These are phyloP conservation scores for Arabis alpina DNA, from an alignment of 345 rosid species.

Conservation along the genomic window DNA sequence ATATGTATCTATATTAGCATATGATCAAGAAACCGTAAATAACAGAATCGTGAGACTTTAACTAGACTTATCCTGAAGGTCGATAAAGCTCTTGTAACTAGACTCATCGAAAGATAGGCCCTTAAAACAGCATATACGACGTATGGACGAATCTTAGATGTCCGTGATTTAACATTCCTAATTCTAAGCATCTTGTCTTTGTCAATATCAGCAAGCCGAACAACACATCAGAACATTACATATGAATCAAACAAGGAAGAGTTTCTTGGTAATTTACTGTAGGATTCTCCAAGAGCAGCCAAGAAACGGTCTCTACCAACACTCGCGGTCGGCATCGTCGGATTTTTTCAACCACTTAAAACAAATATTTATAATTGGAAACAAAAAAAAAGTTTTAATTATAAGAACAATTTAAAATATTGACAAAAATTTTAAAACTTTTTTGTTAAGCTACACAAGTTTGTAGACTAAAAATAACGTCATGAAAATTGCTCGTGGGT, in stretches of 20 bases:
- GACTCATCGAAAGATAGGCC: constrained; percentile 80
- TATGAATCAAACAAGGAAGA: neutral
- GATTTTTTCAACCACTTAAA: neutral
- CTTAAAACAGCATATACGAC: constrained; percentile 90
- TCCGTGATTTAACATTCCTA: constrained; percentile 66
- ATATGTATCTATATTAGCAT: neutral
- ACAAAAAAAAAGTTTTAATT: too few relatives aligned
- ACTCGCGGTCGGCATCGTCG: constrained; percentile 75
- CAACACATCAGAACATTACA: neutral
- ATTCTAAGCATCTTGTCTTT: constrained; percentile 63
- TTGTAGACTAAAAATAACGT: neutral
- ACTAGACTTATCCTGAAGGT: constrained; percentile 91
- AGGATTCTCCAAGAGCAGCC: constrained; percentile 64
- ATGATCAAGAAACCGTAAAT: too few relatives aligned
- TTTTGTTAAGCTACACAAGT: neutral
- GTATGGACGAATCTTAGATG: constrained; percentile 66
- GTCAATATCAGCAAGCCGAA: constrained; percentile 47
- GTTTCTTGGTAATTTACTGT: constrained; percentile 48
- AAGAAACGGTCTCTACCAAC: constrained; percentile 81
- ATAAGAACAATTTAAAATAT: neutral
- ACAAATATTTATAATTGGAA: too few relatives aligned
- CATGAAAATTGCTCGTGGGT: too few relatives aligned
- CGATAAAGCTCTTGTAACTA: constrained; percentile 89
- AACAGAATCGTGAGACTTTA: neutral
- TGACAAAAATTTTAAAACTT: neutral